Evolutionary conservation across 2,329 filamentous ascomycete species (phyloP).

Genomic region (Diaporthe caulivora): DNA sequence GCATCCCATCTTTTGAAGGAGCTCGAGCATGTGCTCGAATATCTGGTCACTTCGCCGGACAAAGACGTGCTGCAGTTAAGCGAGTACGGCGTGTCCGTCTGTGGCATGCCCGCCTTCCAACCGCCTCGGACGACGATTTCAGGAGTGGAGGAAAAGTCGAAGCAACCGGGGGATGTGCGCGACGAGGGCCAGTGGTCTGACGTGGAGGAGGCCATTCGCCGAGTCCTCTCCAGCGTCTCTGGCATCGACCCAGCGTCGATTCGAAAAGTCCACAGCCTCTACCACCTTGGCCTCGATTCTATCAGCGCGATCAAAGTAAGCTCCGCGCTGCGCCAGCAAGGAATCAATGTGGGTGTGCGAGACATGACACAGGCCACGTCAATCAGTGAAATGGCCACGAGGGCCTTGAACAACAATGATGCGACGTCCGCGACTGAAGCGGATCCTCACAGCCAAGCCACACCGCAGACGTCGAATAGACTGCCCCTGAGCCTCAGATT

Average conservation of each 20-base stretch:
- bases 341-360: conserved; percentile 74
- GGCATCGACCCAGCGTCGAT: conserved; percentile 71
- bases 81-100: conserved; percentile 69
- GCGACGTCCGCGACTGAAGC: background rate
- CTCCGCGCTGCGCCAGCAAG: conserved; percentile 74
- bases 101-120: conserved; percentile 66
- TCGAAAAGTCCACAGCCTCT: conserved; percentile 73
- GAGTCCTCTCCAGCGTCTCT: conserved; percentile 69
- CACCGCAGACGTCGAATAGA: conserved; percentile 41
- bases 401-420: background rate
- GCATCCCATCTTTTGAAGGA: conserved; percentile 65
- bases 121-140: conserved; percentile 23
- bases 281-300: conserved; percentile 89
- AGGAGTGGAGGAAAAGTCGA: background rate
- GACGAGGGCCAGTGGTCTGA: conserved; percentile 49
- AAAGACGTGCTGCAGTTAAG: conserved; percentile 67
- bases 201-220: conserved; percentile 55
- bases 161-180: conserved; percentile 23
- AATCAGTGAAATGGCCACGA: conserved; percentile 68
- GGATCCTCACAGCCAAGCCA: background rate
- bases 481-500: conserved; percentile 55
- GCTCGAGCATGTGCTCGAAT: conserved; percentile 70
- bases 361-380: conserved; percentile 77
- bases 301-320: conserved; percentile 91
- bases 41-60: conserved; percentile 64